Percentiles rank a stretch among this genome's conserved stretches.
Evolutionary conservation across 1,139 yeast species (phyloP).

Genomic region (Lodderomyces margitis): DNA sequence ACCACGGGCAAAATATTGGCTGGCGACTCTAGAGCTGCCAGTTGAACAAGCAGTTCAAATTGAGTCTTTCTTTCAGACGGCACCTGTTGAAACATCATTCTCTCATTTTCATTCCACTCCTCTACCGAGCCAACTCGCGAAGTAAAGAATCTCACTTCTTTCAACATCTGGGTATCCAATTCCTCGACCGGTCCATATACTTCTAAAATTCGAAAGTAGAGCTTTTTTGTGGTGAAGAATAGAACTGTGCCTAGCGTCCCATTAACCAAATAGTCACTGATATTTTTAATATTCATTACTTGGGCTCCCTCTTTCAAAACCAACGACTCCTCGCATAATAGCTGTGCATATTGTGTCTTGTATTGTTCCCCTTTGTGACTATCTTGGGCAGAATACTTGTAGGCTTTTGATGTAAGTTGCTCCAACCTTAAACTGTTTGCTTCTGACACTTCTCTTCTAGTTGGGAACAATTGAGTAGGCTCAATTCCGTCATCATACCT

Average conservation of each 20-base stretch:
- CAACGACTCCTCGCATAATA: constrained; percentile 47
- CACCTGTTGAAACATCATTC: constrained; percentile 23
- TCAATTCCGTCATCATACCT: constrained; percentile 68
- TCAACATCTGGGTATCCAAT: constrained; percentile 21
- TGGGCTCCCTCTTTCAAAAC: constrained; percentile 58
- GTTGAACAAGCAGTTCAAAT: constrained; percentile 27
- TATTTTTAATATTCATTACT: constrained; percentile 54
- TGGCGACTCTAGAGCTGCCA: constrained; percentile 25
- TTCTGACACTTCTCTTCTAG: constrained; percentile 67
- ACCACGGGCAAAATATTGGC: constrained; percentile 53
- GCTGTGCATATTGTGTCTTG: constrained; percentile 35
- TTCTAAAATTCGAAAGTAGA: constrained; percentile 30
- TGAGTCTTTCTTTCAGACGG: constrained; percentile 27
- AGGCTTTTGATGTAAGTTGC: constrained; percentile 29
- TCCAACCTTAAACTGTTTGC: constrained; percentile 60
- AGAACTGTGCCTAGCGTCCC: constrained; percentile 59
- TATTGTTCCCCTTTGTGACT: constrained; percentile 20
- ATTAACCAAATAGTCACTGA: constrained; percentile 47
- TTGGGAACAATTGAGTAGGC: constrained; percentile 80
- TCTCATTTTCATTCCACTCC: constrained; percentile 44
- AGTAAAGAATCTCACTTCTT: constrained; percentile 29
- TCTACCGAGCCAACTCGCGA: constrained; percentile 24
- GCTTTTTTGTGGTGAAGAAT: constrained; percentile 52
- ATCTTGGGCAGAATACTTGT: constrained; percentile 55
- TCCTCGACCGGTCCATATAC: constrained; percentile 23